These are phyloP conservation scores for Cytidiella melzeri DNA, from an alignment of 768 basidiomycete genomes.

Conservation along the genomic window DNA sequence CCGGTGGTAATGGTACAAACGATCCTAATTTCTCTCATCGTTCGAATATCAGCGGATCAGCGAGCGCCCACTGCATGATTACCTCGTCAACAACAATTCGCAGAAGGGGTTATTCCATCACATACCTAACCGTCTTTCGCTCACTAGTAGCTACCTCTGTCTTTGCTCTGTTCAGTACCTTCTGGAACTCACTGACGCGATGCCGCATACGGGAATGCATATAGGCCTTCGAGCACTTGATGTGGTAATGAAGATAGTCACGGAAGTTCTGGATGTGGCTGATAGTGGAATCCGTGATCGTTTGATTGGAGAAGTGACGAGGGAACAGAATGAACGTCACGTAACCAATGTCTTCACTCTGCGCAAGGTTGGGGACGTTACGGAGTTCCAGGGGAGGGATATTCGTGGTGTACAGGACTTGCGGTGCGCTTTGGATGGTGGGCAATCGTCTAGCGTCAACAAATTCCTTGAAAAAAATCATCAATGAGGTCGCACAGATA, in stretches of 20 bases:
- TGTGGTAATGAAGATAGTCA: conserved; percentile 98
- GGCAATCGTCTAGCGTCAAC: conserved; percentile 95
- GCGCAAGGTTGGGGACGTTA: conserved; percentile 73
- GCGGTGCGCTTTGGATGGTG: conserved; percentile 92
- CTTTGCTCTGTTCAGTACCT: conserved; percentile 93
- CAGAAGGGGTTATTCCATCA: conserved; percentile 7
- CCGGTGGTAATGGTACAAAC: no score
- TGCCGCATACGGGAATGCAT: conserved; percentile 97
- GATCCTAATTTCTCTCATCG: background rate
- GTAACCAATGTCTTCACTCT: conserved; percentile 88
- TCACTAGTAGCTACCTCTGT: conserved; percentile 78
- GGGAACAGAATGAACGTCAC: conserved; percentile 98
- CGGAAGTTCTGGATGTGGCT: conserved; percentile 96
- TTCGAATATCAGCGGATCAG: background rate
- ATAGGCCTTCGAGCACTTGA: conserved; percentile 98
- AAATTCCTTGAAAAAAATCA: conserved; percentile 65
- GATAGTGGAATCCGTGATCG: conserved; percentile 70
- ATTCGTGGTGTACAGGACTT: conserved; percentile 90
- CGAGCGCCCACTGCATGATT: conserved; percentile 2
- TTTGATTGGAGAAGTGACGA: conserved; percentile 79
- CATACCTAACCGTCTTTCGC: conserved; percentile 87
- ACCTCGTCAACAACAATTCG: no score
- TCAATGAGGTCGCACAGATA: no score
- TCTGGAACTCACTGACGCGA: conserved; percentile 92
- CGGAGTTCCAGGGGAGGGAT: conserved; percentile 97